These are phyloP conservation scores for Talaromyces stipitatus DNA, from an alignment of 495 filamentous ascomycete species.

Conservation along the genomic window DNA sequence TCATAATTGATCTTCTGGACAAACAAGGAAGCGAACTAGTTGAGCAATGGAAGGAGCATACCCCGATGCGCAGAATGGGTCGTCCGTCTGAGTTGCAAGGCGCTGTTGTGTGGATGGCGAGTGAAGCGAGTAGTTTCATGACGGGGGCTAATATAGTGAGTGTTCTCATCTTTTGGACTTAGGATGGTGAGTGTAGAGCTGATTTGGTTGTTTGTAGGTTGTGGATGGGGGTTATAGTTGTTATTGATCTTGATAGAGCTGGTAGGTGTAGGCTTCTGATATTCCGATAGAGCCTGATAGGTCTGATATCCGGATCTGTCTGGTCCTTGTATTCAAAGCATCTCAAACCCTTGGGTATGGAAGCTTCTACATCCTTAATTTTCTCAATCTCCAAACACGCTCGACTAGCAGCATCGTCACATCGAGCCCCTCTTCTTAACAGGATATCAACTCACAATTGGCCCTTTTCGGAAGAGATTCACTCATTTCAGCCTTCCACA, in stretches of 20 bases:
- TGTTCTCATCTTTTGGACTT: not conserved
- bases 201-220: not conserved
- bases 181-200: not conserved
- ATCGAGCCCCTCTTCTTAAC: no score
- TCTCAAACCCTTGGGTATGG: no score
- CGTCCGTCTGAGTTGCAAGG: conserved; percentile 21
- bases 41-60: conserved; percentile 21
- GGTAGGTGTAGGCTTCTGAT: no score
- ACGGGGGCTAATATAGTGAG: conserved; percentile 66
- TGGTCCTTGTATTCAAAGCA: no score
- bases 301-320: no score
- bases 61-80: conserved; percentile 17
- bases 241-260: not conserved
- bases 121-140: conserved; percentile 64
- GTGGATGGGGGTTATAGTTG: not conserved
- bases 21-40: conserved; percentile 8
- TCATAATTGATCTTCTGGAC: conserved; percentile 17
- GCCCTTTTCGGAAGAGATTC: no score
- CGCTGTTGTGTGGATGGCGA: conserved; percentile 21
- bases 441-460: no score
- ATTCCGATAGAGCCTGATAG: no score
- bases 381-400: not conserved
- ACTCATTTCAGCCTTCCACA: no score
- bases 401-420: not conserved
- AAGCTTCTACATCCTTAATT: no score